phyloP scores from a whole-genome alignment of 2,329 filamentous ascomycete species.

The Fusarium bactridioides region DNA sequence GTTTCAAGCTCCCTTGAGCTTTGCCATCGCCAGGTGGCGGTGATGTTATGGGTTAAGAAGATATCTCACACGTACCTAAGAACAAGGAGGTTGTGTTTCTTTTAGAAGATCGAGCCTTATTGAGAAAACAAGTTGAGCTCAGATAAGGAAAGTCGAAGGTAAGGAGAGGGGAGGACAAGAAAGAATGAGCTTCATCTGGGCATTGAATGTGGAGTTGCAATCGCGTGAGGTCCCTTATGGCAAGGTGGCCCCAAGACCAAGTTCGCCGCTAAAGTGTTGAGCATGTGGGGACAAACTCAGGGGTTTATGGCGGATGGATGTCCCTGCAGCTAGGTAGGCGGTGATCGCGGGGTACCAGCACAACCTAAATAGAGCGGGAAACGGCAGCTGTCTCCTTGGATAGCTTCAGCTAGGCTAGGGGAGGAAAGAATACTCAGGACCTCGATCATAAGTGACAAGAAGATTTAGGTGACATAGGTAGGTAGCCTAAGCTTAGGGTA shows the following conservation, averaged over 20 bases:
- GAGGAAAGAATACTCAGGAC: too few relatives aligned
- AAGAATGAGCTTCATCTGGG: slow-evolving; percentile 32
- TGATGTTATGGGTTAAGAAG: not conserved
- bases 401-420: not conserved
- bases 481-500: too few relatives aligned
- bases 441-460: too few relatives aligned
- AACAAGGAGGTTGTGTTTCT: slow-evolving; percentile 1
- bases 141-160: slow-evolving; percentile 28
- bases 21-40: slow-evolving; percentile 32
- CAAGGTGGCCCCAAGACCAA: slow-evolving; percentile 47
- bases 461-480: too few relatives aligned
- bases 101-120: slow-evolving; percentile 26
- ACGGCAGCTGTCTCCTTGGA: not conserved
- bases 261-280: slow-evolving; percentile 34
- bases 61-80: slow-evolving; percentile 39
- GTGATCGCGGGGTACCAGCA: slow-evolving; percentile 38
- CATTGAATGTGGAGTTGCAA: slow-evolving; percentile 33
- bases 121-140: slow-evolving; percentile 31
- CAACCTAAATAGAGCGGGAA: not conserved
- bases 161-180: slow-evolving; percentile 20
- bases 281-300: slow-evolving; percentile 40
- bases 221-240: slow-evolving; percentile 44
- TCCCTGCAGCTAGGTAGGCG: slow-evolving; percentile 1
- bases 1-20: slow-evolving; percentile 15
- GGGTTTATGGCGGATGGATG: slow-evolving; percentile 22